Base-by-base conservation (phyloP, 805 yeast genomes). In the Henningerozyma blattae region DNA sequence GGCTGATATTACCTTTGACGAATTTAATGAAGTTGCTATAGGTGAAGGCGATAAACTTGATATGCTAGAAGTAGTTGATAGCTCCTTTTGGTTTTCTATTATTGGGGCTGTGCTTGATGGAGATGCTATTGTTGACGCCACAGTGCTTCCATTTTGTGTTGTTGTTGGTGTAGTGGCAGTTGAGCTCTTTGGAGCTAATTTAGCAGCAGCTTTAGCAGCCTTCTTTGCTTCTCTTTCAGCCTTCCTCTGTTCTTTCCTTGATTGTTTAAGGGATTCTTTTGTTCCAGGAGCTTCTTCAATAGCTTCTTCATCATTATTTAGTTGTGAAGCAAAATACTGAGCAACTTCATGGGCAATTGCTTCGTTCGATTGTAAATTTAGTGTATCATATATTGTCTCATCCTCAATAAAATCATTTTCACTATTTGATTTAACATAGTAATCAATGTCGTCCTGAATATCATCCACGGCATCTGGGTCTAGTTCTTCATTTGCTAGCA, bases 331-430 rank as follows among this genome's bases (percentile, higher is more conserved):
- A 40, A 53, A 56, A 15, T 48, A 51, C 30, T 54, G 65, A 25
- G 70, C 72, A 19, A 65, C 67, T 35, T 66, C 71, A 24, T 68
- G 72, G 18, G 68, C 71, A 24, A 68, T 70, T 25, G 70, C 56
- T 30, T 72, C 75, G 33, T 59, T 55, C 5, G 75, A 78, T 38
- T 71, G 78, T 31, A 89, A 65, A 36, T 78, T 81, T 37, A 89
- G 65, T 34, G 72, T 77, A 43, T 89, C 97, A 58, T 89, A 89
- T 43, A 89, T 75, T n/a, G 84, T 84, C 48, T 87, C 95, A 56
- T 89, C 95, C 50, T 85, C 96, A 22, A 87, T 77, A 54, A 86
- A 89, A 47, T 85, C 94, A 5, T 73, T 84, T 31, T 85, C 95
- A 59, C 81, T 91, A 54, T 87, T 89, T 33, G 84, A 77, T 45